A percentile compares a stretch with the other conserved stretches of the same genome.
These are phyloP conservation scores for Aspergillus sp. DNA, from an alignment of 2,329 filamentous ascomycete species.

Conservation along the genomic window DNA sequence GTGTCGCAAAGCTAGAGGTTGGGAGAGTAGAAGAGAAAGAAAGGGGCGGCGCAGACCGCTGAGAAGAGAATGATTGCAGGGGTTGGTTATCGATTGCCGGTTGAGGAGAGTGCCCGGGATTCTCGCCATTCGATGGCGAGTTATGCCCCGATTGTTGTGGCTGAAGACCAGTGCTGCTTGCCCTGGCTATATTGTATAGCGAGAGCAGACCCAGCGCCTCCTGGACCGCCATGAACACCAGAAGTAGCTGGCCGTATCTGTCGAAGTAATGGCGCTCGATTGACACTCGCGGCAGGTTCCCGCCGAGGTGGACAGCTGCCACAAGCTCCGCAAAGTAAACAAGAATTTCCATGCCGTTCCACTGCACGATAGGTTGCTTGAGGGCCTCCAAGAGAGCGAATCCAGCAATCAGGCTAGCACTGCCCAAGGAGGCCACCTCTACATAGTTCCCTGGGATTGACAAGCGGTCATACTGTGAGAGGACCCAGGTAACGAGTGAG, in stretches of 20 bases:
- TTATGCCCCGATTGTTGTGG: conserved; percentile 11
- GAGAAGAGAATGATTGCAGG: conserved; percentile 26
- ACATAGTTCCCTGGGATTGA: conserved; percentile 40
- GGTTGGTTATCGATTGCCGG: conserved; percentile 17
- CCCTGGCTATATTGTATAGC: conserved; percentile 21
- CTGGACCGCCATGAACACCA: conserved; percentile 43
- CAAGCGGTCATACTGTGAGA: conserved; percentile 34
- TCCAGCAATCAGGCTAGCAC: conserved; percentile 43
- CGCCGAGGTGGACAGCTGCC: conserved; percentile 42
- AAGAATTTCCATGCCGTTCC: conserved; percentile 44
- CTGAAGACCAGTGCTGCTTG: conserved; percentile 7
- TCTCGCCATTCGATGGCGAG: conserved; percentile 1
- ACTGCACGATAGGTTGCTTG: conserved; percentile 39
- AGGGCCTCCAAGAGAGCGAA: conserved; percentile 43
- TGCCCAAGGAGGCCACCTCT: conserved; percentile 41
- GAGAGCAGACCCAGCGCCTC: conserved; percentile 38
- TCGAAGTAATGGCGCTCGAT: conserved; percentile 40
- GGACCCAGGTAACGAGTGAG: conserved; percentile 36
- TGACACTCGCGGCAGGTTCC: conserved; percentile 34
- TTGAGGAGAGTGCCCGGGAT: conserved; percentile 9
- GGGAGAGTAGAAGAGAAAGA: conserved; percentile 34
- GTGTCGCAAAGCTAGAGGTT: conserved; percentile 31
- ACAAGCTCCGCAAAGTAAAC: conserved; percentile 41
- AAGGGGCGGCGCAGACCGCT: conserved; percentile 27
- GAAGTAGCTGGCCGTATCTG: conserved; percentile 40